Percentiles rank a stretch among this genome's conserved stretches.
These are phyloP conservation scores for Dorcoceras hygrometricum DNA, from an alignment of 257 asterid genomes.

Conservation along the genomic window DNA sequence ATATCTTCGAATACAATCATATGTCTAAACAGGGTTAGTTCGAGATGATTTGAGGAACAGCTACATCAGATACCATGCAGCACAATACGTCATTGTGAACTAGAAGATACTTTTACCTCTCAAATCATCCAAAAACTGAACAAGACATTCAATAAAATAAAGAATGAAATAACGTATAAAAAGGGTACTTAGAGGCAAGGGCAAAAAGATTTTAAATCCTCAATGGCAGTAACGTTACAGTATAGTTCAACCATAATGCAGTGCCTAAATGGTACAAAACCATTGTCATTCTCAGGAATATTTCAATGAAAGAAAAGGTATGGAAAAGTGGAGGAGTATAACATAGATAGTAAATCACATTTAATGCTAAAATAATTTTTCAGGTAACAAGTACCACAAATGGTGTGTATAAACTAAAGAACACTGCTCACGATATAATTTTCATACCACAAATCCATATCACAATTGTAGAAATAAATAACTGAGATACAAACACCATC, in stretches of 20 bases:
- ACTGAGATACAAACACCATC: neutral
- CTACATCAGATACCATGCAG: neutral
- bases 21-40: conserved; percentile 26
- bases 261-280: neutral
- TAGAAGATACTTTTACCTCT: neutral
- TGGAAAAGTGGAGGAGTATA: neutral
- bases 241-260: neutral
- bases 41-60: neutral
- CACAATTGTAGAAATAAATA: neutral
- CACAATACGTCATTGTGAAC: neutral
- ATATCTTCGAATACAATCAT: conserved; percentile 36
- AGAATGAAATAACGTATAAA: neutral
- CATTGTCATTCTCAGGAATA: neutral
- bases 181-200: neutral
- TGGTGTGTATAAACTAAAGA: neutral
- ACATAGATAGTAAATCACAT: too few species aligned
- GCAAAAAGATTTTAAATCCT: neutral
- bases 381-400: neutral
- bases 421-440: neutral
- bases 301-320: too few species aligned
- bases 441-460: neutral
- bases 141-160: too few species aligned
- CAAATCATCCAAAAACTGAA: neutral
- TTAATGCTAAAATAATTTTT: neutral
- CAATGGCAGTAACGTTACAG: neutral